Percentiles rank a stretch among this genome's conserved stretches.
Evolutionary conservation across 2,329 filamentous ascomycete species (phyloP).

Genomic region (Niveomyces coronatus): DNA sequence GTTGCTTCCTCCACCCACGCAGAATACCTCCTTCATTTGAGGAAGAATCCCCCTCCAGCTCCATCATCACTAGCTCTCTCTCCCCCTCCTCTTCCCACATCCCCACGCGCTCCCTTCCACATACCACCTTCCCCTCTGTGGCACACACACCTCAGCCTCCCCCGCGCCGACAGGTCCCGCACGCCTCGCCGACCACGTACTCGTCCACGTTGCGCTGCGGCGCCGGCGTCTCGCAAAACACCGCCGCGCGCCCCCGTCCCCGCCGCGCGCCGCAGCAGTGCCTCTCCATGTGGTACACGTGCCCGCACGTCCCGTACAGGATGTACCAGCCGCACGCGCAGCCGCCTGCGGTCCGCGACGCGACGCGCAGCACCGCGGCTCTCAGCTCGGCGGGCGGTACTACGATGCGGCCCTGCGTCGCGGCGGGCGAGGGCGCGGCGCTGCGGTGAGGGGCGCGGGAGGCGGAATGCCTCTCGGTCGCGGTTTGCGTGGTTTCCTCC

Average conservation of each 20-base stretch:
- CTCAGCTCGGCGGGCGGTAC: background rate
- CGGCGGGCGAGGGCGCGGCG: background rate
- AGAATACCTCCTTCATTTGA: too few relatives aligned
- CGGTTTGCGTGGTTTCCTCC: background rate
- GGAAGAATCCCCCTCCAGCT: too few relatives aligned
- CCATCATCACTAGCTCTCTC: too few relatives aligned
- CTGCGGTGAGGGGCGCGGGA: background rate
- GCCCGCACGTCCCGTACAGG: background rate
- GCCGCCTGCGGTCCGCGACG: background rate
- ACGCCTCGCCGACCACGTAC: background rate
- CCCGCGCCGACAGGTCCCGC: background rate
- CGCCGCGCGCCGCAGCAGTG: constrained; percentile 1
- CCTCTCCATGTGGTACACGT: background rate
- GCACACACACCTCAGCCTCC: background rate
- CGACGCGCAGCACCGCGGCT: background rate
- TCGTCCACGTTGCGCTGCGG: background rate
- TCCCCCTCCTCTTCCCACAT: too few relatives aligned
- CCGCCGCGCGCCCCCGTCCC: background rate
- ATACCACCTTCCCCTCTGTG: background rate
- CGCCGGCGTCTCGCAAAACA: background rate
- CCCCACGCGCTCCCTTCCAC: too few relatives aligned
- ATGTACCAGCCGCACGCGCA: constrained; percentile 1
- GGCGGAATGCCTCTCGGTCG: background rate
- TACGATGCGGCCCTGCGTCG: background rate
- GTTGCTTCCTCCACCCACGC: too few relatives aligned